These are phyloP conservation scores for Scheffersomyces lignosus DNA, from an alignment of 805 yeast species.

Conservation along the genomic window DNA sequence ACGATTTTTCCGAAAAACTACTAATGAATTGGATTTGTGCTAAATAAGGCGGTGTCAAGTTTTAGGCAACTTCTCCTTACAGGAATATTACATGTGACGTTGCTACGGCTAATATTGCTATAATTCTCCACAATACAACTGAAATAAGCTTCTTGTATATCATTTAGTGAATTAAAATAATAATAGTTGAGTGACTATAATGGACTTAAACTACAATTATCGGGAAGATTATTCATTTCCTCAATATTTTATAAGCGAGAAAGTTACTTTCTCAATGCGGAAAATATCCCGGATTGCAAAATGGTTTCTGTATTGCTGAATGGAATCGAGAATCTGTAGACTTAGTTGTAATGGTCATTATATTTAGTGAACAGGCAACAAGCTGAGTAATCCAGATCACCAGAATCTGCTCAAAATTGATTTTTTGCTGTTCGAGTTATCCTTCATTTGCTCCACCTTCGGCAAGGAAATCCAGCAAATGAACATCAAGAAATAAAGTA, in stretches of 20 bases:
- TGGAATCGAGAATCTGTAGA: background rate
- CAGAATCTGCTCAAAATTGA: constrained; percentile 7
- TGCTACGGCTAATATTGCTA: no score
- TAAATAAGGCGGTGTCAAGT: background rate
- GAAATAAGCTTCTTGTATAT: no score
- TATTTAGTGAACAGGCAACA: background rate
- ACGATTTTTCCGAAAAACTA: background rate
- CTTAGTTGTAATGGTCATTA: background rate
- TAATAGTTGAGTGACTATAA: no score
- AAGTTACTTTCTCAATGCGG: no score
- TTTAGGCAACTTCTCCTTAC: background rate
- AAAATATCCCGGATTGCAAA: no score
- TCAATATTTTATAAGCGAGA: no score
- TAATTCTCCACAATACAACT: no score
- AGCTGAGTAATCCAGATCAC: constrained; percentile 1
- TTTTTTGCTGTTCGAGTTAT: background rate
- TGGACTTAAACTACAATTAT: no score
- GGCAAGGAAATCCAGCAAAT: constrained; percentile 45
- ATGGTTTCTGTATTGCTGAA: no score
- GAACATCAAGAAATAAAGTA: constrained; percentile 32
- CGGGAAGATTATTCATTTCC: no score
- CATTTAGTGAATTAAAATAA: no score
- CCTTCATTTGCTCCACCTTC: constrained; percentile 18
- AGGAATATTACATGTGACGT: no score
- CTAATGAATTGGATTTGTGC: background rate